Evolutionary conservation across 306 rosid genomes (phyloP).

Genomic region (Medicago truncatula): DNA sequence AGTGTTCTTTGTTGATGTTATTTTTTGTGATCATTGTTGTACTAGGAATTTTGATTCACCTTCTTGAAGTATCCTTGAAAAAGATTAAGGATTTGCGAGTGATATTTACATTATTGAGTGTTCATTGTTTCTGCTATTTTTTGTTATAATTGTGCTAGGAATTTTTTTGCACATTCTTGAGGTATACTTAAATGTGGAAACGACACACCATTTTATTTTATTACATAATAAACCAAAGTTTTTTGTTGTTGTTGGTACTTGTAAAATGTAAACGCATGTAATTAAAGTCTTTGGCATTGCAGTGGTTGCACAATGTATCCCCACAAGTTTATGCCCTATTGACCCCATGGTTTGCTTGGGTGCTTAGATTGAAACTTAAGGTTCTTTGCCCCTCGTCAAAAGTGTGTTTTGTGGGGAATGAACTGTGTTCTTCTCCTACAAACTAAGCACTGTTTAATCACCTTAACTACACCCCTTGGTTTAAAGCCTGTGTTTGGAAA

Average conservation of each 20-base stretch:
- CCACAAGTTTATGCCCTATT: not conserved
- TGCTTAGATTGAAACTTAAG: not conserved
- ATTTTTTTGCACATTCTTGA: not conserved
- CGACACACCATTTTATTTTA: not conserved
- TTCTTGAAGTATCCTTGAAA: too few relatives aligned
- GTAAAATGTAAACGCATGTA: not conserved
- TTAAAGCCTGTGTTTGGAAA: not conserved
- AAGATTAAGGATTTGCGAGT: constrained; percentile 2
- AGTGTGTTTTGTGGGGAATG: not conserved
- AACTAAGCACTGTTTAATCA: not conserved
- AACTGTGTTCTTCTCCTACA: not conserved
- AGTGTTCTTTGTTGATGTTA: too few relatives aligned
- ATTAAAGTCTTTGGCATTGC: not conserved
- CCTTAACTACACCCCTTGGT: not conserved
- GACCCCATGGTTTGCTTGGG: not conserved
- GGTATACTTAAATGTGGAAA: not conserved
- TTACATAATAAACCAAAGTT: not conserved
- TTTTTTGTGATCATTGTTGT: too few relatives aligned
- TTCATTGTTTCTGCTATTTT: not conserved
- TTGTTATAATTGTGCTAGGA: not conserved
- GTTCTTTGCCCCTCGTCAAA: not conserved
- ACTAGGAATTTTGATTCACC: too few relatives aligned
- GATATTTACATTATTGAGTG: not conserved
- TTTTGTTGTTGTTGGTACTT: not conserved
- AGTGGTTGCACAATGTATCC: not conserved